A percentile compares a stretch with the other conserved stretches of the same genome.
Conservation (phyloP, 2,329 filamentous ascomycete species). For the Colletotrichum sp. region DNA sequence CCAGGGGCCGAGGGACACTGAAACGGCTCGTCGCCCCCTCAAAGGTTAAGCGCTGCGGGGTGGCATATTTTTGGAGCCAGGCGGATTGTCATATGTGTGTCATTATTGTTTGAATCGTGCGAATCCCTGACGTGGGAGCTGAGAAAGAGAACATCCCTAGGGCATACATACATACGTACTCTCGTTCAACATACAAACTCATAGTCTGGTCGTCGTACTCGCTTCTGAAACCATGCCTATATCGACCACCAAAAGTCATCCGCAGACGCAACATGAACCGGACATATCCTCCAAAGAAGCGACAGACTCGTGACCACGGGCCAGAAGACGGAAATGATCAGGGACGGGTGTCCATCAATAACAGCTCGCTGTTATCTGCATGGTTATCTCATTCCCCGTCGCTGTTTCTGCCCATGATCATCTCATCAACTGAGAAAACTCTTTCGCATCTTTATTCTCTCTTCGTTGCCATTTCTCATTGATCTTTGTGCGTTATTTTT, state of each 20-base stretch:
- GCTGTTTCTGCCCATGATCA: neutral
- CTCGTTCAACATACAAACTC: neutral
- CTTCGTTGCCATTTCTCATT: neutral
- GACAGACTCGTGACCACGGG: neutral
- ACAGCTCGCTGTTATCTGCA: neutral
- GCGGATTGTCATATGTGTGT: slow-evolving; percentile 11
- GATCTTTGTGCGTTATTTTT: neutral
- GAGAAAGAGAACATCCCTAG: neutral
- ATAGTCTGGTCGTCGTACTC: neutral
- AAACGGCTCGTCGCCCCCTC: slow-evolving; percentile 2
- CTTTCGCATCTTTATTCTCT: neutral
- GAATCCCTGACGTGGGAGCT: neutral
- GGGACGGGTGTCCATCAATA: neutral
- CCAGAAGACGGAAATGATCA: neutral
- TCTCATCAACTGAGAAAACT: neutral
- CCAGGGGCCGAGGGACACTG: neutral
- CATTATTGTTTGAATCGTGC: slow-evolving; percentile 13
- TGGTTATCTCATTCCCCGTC: neutral
- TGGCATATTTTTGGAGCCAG: neutral
- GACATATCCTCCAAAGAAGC: neutral
- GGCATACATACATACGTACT: neutral
- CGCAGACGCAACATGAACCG: neutral
- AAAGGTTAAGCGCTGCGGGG: slow-evolving; percentile 1
- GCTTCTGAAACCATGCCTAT: neutral
- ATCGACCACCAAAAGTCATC: neutral